Conservation (phyloP, 192 early-diverging fungal genomes). For the Podila epicladia region DNA sequence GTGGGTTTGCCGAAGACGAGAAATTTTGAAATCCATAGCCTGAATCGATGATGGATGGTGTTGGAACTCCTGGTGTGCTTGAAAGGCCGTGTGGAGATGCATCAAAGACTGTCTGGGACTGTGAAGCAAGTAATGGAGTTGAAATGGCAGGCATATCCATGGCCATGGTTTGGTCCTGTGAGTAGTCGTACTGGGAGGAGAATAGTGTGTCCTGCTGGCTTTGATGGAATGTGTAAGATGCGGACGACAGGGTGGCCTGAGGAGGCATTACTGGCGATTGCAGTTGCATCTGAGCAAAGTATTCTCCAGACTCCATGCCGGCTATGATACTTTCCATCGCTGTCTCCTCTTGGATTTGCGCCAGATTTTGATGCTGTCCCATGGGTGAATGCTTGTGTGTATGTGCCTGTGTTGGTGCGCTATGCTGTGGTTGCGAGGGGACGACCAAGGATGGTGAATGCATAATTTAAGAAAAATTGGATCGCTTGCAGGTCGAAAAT, state of each 20-base stretch:
- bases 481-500: background rate
- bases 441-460: slow-evolving; percentile 3
- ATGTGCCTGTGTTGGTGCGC: background rate
- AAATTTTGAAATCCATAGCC: slow-evolving; percentile 24
- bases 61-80: slow-evolving; percentile 3
- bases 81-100: slow-evolving; percentile 9
- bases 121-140: slow-evolving; percentile 38
- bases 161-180: background rate
- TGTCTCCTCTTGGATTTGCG: slow-evolving; percentile 43
- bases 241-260: slow-evolving; percentile 11
- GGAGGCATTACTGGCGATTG: slow-evolving; percentile 38
- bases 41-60: slow-evolving; percentile 11
- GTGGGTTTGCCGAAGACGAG: slow-evolving; percentile 29
- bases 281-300: slow-evolving; percentile 41
- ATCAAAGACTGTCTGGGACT: slow-evolving; percentile 31
- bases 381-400: slow-evolving; percentile 25
- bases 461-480: background rate
- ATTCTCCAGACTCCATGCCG: slow-evolving; percentile 44
- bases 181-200: slow-evolving; percentile 17
- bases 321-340: slow-evolving; percentile 42
- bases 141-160: slow-evolving; percentile 9
- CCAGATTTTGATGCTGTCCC: slow-evolving; percentile 44
- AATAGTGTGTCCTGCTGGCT: slow-evolving; percentile 20
- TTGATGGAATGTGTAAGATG: slow-evolving; percentile 8
- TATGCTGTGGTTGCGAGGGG: slow-evolving; percentile 6